These are phyloP conservation scores for Sicyos baderoa DNA, from an alignment of 306 rosid species.

Conservation along the genomic window DNA sequence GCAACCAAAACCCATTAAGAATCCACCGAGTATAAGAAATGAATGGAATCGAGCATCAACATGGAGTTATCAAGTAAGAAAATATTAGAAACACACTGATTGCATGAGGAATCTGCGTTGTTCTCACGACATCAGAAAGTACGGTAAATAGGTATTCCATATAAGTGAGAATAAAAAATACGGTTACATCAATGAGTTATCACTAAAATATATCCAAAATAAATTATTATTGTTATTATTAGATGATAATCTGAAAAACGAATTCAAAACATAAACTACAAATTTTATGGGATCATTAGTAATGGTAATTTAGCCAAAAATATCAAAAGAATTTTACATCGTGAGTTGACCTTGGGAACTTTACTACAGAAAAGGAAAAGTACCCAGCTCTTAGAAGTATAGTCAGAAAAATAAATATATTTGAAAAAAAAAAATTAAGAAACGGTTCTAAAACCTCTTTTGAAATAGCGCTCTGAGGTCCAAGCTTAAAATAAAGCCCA, in stretches of 20 bases:
- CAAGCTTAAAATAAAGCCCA: conserved; percentile 59
- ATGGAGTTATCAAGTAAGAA: conserved; percentile 7
- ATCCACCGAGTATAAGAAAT: conserved; percentile 4
- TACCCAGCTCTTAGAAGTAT: background rate
- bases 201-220: background rate
- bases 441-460: conserved; percentile 51
- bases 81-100: background rate
- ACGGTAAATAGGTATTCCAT: background rate
- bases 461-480: conserved; percentile 39
- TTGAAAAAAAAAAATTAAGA: background rate
- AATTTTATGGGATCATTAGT: background rate
- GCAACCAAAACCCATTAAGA: conserved; percentile 24
- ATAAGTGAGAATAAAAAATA: background rate
- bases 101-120: background rate
- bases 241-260: background rate
- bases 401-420: background rate
- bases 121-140: background rate
- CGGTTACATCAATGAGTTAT: background rate
- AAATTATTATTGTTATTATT: background rate
- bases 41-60: conserved; percentile 13
- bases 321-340: conserved; percentile 4
- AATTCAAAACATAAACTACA: conserved; percentile 9
- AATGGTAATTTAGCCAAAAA: background rate
- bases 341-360: background rate
- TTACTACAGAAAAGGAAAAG: background rate